Evolutionary conservation across 2,329 filamentous ascomycete genomes (phyloP).

Genomic region (Cladosporium oxysporum): DNA sequence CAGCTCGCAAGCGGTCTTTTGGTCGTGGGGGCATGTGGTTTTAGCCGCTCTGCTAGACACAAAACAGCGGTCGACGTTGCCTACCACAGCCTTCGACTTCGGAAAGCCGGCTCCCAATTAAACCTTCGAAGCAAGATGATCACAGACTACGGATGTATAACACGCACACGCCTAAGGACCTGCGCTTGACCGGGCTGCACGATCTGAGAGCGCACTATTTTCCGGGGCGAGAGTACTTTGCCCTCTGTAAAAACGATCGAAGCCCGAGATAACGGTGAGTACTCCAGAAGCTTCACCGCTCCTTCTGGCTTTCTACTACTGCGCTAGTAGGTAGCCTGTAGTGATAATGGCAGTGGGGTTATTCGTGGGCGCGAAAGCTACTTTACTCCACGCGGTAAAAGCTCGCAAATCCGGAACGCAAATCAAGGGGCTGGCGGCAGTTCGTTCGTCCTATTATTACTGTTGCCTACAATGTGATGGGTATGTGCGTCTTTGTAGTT

Average conservation of each 20-base stretch:
- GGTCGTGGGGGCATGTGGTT: neutral
- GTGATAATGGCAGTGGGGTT: constrained; percentile 18
- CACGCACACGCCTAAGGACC: neutral
- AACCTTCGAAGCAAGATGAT: neutral
- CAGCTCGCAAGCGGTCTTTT: neutral
- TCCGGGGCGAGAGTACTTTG: constrained; percentile 8
- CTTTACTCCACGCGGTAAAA: constrained; percentile 20
- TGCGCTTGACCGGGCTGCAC: neutral
- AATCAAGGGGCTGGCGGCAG: constrained; percentile 13
- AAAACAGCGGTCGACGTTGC: constrained; percentile 12
- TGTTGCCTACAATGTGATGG: neutral
- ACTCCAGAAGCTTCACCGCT: constrained; percentile 20
- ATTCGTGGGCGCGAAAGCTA: constrained; percentile 13
- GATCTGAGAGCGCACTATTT: constrained; percentile 4
- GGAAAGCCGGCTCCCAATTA: constrained; percentile 4
- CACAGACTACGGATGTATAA: constrained; percentile 6
- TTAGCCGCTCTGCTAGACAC: constrained; percentile 3
- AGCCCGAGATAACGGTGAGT: constrained; percentile 16
- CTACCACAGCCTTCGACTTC: neutral
- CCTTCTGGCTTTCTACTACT: constrained; percentile 19
- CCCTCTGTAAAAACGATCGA: neutral
- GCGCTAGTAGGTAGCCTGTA: constrained; percentile 17
- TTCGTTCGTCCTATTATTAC: neutral
- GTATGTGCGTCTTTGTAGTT: neutral
- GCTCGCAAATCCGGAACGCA: constrained; percentile 15